Percentiles rank a stretch among this genome's conserved stretches.
Evolutionary conservation across 164 flowering plant genomes (phyloP).

Genomic region (Sextonia rubra): DNA sequence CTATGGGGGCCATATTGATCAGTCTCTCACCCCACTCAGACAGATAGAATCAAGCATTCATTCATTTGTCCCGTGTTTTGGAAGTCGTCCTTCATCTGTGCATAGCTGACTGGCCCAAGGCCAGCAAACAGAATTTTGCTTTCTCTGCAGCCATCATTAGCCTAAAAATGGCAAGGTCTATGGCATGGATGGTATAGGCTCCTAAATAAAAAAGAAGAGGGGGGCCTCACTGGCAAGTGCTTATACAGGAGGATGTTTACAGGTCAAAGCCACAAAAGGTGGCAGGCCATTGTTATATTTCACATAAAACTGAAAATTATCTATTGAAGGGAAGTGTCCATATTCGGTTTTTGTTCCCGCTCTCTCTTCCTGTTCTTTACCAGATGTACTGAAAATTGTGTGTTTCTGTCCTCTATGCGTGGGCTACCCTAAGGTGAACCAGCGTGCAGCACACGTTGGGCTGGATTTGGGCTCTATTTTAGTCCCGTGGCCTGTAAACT

Average conservation of each 20-base stretch:
- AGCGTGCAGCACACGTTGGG: too few species aligned
- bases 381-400: not conserved
- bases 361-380: not conserved
- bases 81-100: not conserved
- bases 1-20: constrained; percentile 16
- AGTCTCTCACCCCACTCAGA: not conserved
- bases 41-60: not conserved
- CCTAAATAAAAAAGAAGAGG: constrained; percentile 1
- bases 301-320: not conserved
- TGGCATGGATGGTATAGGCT: constrained; percentile 13
- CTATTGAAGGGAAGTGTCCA: not conserved
- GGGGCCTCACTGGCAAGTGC: constrained; percentile 10
- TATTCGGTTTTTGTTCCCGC: not conserved
- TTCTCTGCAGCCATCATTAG: not conserved
- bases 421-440: too few species aligned
- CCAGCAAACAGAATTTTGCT: constrained; percentile 20
- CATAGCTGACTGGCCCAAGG: constrained; percentile 6
- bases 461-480: too few species aligned
- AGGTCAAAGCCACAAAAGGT: constrained; percentile 53
- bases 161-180: constrained; percentile 3
- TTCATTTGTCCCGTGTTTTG: constrained; percentile 11
- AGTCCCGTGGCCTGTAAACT: too few species aligned
- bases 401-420: not conserved
- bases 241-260: constrained; percentile 22
- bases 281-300: constrained; percentile 37